phyloP scores from a whole-genome alignment of 2,329 filamentous ascomycete genomes.

The Nemania abortiva region DNA sequence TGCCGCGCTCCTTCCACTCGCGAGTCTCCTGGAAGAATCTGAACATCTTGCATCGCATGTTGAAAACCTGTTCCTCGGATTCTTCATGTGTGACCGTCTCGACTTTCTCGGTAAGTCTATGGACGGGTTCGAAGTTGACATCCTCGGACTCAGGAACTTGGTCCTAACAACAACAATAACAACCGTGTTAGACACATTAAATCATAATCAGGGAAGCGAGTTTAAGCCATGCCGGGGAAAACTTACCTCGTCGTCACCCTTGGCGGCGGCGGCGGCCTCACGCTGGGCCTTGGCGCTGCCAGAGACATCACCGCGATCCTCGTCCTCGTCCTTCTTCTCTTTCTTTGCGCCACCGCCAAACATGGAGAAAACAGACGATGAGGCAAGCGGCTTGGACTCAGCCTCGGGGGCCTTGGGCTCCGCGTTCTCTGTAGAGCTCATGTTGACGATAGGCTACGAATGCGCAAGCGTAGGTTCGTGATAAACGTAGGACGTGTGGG shows the following conservation, averaged over 20 bases:
- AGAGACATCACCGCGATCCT: conserved; percentile 86
- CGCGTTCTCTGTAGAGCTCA: conserved; percentile 64
- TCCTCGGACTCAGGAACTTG: conserved; percentile 89
- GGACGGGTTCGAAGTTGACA: conserved; percentile 96
- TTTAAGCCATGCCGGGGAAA: not conserved
- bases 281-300: conserved; percentile 87
- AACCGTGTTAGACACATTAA: conserved; percentile 31
- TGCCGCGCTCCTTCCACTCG: conserved; percentile 99
- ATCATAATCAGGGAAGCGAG: not conserved
- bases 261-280: conserved; percentile 70
- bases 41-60: conserved; percentile 99
- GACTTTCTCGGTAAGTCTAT: conserved; percentile 95
- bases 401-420: conserved; percentile 65
- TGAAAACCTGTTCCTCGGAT: conserved; percentile 96
- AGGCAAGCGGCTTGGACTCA: conserved; percentile 60
- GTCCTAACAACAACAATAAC: conserved; percentile 54
- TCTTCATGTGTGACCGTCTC: conserved; percentile 99
- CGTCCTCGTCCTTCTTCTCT: conserved; percentile 88
- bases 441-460: conserved; percentile 49
- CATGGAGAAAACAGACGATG: conserved; percentile 91
- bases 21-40: conserved; percentile 91
- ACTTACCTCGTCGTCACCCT: conserved; percentile 65
- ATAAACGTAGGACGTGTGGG: conserved; percentile 3
- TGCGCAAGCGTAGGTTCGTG: conserved; percentile 12
- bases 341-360: conserved; percentile 98